Percentiles rank a stretch among this genome's conserved stretches.
phyloP scores from a whole-genome alignment of 345 rosid genomes.

The Theobroma cacao region DNA sequence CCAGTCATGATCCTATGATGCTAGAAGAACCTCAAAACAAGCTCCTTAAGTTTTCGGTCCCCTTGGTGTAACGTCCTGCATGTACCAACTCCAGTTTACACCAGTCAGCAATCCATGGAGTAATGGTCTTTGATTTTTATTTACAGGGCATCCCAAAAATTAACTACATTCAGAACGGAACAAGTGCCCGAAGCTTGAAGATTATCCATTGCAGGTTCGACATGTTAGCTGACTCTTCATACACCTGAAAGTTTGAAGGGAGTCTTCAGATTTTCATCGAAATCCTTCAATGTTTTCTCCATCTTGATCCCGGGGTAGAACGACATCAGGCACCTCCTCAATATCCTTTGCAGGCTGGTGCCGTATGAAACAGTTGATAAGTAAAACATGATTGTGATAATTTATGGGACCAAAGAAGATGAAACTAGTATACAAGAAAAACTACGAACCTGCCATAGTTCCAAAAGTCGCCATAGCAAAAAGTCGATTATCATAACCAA shows the following conservation, averaged over 20 bases:
- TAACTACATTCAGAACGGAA: too few species aligned
- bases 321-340: slow-evolving; percentile 67
- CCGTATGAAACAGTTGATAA: slow-evolving; percentile 8
- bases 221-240: neutral
- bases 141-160: too few species aligned
- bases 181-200: neutral
- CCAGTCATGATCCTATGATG: too few species aligned
- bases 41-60: too few species aligned
- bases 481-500: slow-evolving; percentile 88
- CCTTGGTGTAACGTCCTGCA: too few species aligned
- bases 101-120: too few species aligned
- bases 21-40: too few species aligned
- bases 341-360: slow-evolving; percentile 70
- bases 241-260: neutral
- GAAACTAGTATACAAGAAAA: neutral
- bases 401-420: neutral
- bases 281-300: slow-evolving; percentile 6
- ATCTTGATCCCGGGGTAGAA: slow-evolving; percentile 21
- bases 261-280: neutral
- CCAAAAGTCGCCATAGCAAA: slow-evolving; percentile 68
- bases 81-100: too few species aligned
- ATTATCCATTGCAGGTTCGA: neutral
- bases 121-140: too few species aligned
- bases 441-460: slow-evolving; percentile 52
- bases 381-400: neutral